These are phyloP conservation scores for Albophoma yamanashiensis DNA, from an alignment of 2,329 filamentous ascomycete species.

Conservation along the genomic window DNA sequence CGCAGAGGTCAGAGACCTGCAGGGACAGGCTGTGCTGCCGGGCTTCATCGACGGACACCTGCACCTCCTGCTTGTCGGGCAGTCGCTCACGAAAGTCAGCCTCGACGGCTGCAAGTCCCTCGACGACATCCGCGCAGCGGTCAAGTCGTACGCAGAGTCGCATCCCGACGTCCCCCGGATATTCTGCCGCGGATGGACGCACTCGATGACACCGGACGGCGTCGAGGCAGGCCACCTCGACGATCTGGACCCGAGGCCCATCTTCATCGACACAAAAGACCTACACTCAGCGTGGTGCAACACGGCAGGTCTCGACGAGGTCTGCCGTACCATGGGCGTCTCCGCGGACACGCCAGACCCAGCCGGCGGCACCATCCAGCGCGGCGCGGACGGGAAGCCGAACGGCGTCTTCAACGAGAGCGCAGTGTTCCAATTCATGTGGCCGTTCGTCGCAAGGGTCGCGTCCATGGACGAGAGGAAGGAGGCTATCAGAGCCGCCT, in stretches of 20 bases:
- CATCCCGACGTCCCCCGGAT: slow-evolving; percentile 38
- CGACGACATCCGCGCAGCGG: slow-evolving; percentile 35
- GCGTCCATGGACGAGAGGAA: slow-evolving; percentile 36
- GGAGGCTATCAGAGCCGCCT: slow-evolving; percentile 34
- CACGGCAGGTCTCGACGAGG: slow-evolving; percentile 36
- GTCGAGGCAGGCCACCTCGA: slow-evolving; percentile 35
- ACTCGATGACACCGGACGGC: slow-evolving; percentile 33
- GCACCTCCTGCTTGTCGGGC: slow-evolving; percentile 43
- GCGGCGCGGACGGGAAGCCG: slow-evolving; percentile 34
- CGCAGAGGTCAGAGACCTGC: slow-evolving; percentile 15
- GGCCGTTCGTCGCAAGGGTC: slow-evolving; percentile 40
- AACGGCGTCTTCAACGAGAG: slow-evolving; percentile 42
- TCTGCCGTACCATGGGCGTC: slow-evolving; percentile 24
- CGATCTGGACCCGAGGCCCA: slow-evolving; percentile 41
- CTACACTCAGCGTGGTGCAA: slow-evolving; percentile 48
- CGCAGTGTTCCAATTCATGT: slow-evolving; percentile 40
- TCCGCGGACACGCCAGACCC: slow-evolving; percentile 32
- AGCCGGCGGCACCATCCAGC: slow-evolving; percentile 39
- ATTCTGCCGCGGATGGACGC: slow-evolving; percentile 45
- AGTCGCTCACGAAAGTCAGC: slow-evolving; percentile 39
- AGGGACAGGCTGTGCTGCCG: slow-evolving; percentile 32
- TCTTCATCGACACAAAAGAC: slow-evolving; percentile 46
- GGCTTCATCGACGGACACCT: slow-evolving; percentile 49
- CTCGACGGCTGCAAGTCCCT: slow-evolving; percentile 36
- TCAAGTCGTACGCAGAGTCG: slow-evolving; percentile 32